Evolutionary conservation across 257 asterid genomes (phyloP).

Genomic region (Orobanche coerulescens): DNA sequence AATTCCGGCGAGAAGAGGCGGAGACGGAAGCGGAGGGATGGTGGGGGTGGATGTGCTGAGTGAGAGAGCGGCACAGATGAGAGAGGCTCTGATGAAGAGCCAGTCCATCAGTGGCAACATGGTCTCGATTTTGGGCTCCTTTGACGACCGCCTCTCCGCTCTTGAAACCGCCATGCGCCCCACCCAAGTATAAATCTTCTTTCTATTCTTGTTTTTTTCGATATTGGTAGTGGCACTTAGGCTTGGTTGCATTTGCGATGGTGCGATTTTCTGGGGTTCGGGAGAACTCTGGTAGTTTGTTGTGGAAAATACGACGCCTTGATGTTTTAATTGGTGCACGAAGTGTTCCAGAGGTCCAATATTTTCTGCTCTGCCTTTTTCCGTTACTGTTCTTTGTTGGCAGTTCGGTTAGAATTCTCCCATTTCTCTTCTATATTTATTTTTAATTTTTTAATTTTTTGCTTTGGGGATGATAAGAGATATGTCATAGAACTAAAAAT

Average conservation of each 20-base stretch:
- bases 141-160: slow-evolving; percentile 67
- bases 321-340: slow-evolving; percentile 12
- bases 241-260: slow-evolving; percentile 12
- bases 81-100: slow-evolving; percentile 58
- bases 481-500: not conserved
- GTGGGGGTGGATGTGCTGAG: slow-evolving; percentile 36
- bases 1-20: slow-evolving; percentile 37
- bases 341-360: not conserved
- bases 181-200: slow-evolving; percentile 37
- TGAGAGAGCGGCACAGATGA: slow-evolving; percentile 51
- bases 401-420: slow-evolving; percentile 3
- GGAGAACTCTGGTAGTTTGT: slow-evolving; percentile 12
- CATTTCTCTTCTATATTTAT: not conserved
- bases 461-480: not conserved
- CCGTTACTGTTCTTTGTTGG: not conserved
- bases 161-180: slow-evolving; percentile 78
- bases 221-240: not conserved
- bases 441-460: not conserved
- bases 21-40: slow-evolving; percentile 27
- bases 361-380: slow-evolving; percentile 21
- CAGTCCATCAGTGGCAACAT: slow-evolving; percentile 58
- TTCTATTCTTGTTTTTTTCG: not conserved
- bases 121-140: slow-evolving; percentile 65
- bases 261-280: slow-evolving; percentile 19
- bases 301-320: slow-evolving; percentile 1